These are phyloP conservation scores for Globisporangium irregulare DNA, from an alignment of 352 stramenopile species.

Conservation along the genomic window DNA sequence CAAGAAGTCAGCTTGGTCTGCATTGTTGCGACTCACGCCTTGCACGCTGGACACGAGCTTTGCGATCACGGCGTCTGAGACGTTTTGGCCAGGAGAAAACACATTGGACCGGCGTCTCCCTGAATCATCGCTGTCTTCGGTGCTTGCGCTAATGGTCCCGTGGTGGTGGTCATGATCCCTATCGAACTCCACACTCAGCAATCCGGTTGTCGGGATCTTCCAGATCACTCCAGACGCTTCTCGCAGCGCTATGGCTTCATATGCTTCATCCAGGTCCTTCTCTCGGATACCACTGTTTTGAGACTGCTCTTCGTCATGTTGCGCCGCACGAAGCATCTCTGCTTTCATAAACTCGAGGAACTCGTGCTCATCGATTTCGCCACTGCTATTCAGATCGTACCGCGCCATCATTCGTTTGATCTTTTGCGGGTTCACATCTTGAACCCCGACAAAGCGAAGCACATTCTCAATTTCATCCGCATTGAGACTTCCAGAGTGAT, in stretches of 20 bases:
- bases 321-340: constrained; percentile 28
- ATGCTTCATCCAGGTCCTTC: constrained; percentile 22
- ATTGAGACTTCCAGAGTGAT: constrained; percentile 55
- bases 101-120: neutral
- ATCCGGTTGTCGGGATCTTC: constrained; percentile 37
- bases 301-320: neutral
- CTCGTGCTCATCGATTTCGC: constrained; percentile 68
- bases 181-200: constrained; percentile 37
- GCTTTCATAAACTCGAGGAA: constrained; percentile 77
- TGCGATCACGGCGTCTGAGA: constrained; percentile 36
- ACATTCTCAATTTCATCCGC: constrained; percentile 45
- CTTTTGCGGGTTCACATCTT: constrained; percentile 31
- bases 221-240: constrained; percentile 32
- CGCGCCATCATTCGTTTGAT: constrained; percentile 47
- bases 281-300: neutral
- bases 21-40: constrained; percentile 41
- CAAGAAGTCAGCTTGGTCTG: constrained; percentile 61
- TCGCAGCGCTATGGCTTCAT: constrained; percentile 25
- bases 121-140: neutral
- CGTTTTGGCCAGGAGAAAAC: constrained; percentile 13
- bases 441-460: constrained; percentile 49
- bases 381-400: constrained; percentile 70
- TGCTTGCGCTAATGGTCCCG: neutral
- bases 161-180: constrained; percentile 14
- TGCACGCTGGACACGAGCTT: constrained; percentile 42